Evolutionary conservation across 768 basidiomycete species (phyloP).

Genomic region (Tylopilus vinaceipallidus): DNA sequence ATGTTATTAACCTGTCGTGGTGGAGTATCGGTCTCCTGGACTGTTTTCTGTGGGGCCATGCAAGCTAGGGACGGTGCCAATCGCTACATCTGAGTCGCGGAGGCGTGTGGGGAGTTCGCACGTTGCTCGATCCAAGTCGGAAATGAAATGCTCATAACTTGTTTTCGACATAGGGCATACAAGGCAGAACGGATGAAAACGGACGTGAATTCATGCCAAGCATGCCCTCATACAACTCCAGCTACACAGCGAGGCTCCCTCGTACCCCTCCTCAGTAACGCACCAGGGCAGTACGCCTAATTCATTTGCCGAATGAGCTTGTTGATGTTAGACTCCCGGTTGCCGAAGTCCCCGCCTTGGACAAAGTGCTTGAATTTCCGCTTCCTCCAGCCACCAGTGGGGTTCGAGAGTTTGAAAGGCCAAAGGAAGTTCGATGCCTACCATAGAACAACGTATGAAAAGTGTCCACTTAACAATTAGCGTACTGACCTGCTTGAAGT

Average conservation of each 20-base stretch:
- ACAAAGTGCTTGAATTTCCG: constrained; percentile 98
- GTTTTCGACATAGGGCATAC: constrained; percentile 31
- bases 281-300: constrained; percentile 34
- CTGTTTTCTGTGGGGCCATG: constrained; percentile 15
- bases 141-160: constrained; percentile 21
- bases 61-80: no score
- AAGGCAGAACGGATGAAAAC: constrained; percentile 18
- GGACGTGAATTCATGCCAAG: constrained; percentile 29
- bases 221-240: constrained; percentile 29
- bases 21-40: constrained; percentile 5
- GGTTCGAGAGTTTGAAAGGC: constrained; percentile 99
- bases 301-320: constrained; percentile 96
- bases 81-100: no score
- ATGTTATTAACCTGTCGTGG: constrained; percentile 29
- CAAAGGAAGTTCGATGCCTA: constrained; percentile 95
- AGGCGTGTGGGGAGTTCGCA: no score
- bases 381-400: constrained; percentile 96
- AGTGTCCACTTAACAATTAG: background rate
- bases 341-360: constrained; percentile 96
- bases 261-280: constrained; percentile 2
- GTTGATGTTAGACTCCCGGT: constrained; percentile 97
- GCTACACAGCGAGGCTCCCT: constrained; percentile 6
- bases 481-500: constrained; percentile 91
- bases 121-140: background rate
- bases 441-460: background rate